Evolutionary conservation across 352 stramenopile genomes (phyloP).

Genomic region (Phytophthora aleatoria): DNA sequence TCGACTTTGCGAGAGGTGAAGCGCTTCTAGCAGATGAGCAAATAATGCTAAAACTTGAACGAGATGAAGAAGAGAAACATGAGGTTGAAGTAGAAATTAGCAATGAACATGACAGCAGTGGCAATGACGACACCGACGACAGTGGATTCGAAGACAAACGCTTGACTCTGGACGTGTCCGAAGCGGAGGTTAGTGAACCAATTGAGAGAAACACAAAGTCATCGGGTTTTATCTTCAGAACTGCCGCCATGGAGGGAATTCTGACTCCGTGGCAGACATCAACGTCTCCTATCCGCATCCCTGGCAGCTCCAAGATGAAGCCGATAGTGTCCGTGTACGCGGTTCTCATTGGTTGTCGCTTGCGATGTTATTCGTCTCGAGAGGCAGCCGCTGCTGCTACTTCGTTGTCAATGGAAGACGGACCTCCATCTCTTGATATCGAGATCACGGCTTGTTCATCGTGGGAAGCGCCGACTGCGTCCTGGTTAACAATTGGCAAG

Average conservation of each 20-base stretch:
- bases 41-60: conserved; percentile 49
- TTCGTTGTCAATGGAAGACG: conserved; percentile 10
- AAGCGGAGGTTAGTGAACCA: neutral
- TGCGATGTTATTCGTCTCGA: conserved; percentile 39
- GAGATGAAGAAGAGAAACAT: conserved; percentile 9
- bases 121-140: neutral
- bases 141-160: conserved; percentile 26
- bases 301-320: conserved; percentile 33
- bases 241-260: conserved; percentile 57
- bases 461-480: conserved; percentile 40
- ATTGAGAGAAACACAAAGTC: neutral
- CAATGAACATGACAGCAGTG: neutral
- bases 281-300: conserved; percentile 21
- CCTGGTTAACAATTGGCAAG: conserved; percentile 28
- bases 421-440: conserved; percentile 34
- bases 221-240: conserved; percentile 28
- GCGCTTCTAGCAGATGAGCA: conserved; percentile 60
- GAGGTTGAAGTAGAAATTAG: conserved; percentile 7
- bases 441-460: conserved; percentile 49
- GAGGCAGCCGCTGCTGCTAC: conserved; percentile 11
- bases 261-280: conserved; percentile 47
- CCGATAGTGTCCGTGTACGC: conserved; percentile 32
- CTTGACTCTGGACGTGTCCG: conserved; percentile 1
- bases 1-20: conserved; percentile 59
- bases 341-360: conserved; percentile 40